Evolutionary conservation across 768 basidiomycete species (phyloP), one percentile per base, ranked within the genome.

Genomic region (Boletus huronensis): DNA sequence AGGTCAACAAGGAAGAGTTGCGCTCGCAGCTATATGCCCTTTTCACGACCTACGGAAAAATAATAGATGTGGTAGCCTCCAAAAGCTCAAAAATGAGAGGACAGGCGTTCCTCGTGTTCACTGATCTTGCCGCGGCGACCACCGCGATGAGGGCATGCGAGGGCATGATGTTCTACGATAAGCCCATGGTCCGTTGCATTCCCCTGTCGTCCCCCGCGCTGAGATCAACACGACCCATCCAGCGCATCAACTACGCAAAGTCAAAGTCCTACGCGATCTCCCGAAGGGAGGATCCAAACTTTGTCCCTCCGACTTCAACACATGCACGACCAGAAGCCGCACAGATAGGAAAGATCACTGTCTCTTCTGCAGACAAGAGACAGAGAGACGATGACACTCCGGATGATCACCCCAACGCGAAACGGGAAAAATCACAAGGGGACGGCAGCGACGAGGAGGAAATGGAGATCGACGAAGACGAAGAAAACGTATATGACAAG

Each of bases 41-140:
- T 46, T 98, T 98, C 77, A 87, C 88, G 8, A 90, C 94, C 41
- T 90, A 97, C 74, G 96, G 96, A 69, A 89, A 86, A 69, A 78
- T 98, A 54, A 83, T 98, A 76, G 96, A 98, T 70, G 84, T 98
- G 55, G 82, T 98, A 54, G 94, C 95, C 23, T 84, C 88, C 25
- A 94, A 96, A 72, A 82, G 79, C 67, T 75, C 82, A 54, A 89
- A 86, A 72, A 92, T 90, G 86, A 82, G 87, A 59, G 95, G 94
- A 21, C 94, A 97, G 72, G 96, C 96, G 1, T 98, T 97, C 73
- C 85, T 98, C 66, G 93, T 96, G 64, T 98, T 97, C 74, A 81
- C 83, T 48, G 96, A 98, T 74, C 84, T 96, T 47, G 83, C 90
- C 10, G 84, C 86, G 50, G 92, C 93, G 54, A 98, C 96, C 6